Evolutionary conservation across 441 rosid species (phyloP).

Genomic region (Mallotus japonicus): DNA sequence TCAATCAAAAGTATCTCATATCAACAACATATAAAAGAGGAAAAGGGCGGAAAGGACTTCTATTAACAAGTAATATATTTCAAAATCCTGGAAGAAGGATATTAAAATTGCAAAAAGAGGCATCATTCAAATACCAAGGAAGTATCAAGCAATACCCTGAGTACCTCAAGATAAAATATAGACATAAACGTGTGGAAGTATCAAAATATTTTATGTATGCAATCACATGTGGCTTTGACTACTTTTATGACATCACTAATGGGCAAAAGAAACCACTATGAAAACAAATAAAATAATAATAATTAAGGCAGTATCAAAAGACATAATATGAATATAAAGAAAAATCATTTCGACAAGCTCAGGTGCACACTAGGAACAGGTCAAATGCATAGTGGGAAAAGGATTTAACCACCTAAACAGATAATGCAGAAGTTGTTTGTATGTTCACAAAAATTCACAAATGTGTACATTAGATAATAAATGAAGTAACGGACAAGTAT

Average conservation of each 20-base stretch:
- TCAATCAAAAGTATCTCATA: not conserved
- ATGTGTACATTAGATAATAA: not conserved
- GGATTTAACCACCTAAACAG: not conserved
- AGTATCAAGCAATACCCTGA: not conserved
- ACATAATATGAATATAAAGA: not conserved
- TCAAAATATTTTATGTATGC: not conserved
- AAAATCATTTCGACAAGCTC: slow-evolving; percentile 4
- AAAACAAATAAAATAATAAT: slow-evolving; percentile 5
- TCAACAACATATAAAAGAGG: not conserved
- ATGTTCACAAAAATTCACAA: not conserved
- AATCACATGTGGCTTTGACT: not conserved
- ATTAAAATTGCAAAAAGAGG: not conserved
- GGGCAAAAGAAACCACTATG: not conserved
- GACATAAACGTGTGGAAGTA: not conserved
- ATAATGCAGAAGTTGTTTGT: not conserved
- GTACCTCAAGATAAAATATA: not conserved
- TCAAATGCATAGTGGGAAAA: not conserved
- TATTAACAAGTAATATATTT: slow-evolving; percentile 1
- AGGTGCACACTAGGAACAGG: not conserved
- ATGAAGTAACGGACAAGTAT: not conserved
- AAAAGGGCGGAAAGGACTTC: not conserved
- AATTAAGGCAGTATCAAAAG: not conserved
- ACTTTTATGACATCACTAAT: slow-evolving; percentile 6
- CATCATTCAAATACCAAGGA: not conserved
- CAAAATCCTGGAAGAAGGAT: not conserved